Conservation (phyloP, 2,329 filamentous ascomycete genomes). For the Colletotrichum tofieldiae region DNA sequence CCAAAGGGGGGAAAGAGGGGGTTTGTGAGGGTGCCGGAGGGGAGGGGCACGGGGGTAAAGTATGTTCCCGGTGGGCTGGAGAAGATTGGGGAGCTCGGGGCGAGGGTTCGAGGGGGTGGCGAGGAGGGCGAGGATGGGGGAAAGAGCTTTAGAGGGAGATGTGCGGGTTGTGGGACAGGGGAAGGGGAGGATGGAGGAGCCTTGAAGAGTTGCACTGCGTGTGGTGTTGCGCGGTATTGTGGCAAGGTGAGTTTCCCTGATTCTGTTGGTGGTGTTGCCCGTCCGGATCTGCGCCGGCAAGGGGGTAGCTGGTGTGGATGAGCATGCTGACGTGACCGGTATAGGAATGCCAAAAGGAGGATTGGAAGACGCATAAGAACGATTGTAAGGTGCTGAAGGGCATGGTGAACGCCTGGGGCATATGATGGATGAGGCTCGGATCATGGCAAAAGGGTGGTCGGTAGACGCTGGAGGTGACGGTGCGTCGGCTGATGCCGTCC, state of each 20-base stretch:
- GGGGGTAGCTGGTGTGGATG: background rate
- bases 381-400: conserved; percentile 62
- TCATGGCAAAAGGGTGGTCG: background rate
- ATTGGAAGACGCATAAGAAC: conserved; percentile 61
- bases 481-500: background rate
- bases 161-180: conserved; percentile 50
- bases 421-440: conserved; percentile 7
- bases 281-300: background rate
- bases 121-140: conserved; percentile 8
- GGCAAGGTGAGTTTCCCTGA: conserved; percentile 56
- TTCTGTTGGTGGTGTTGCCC: background rate
- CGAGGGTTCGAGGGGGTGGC: conserved; percentile 43
- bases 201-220: conserved; percentile 60
- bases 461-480: background rate
- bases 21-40: conserved; percentile 55
- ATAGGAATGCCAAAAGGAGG: conserved; percentile 60
- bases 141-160: conserved; percentile 42
- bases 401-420: conserved; percentile 56
- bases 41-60: conserved; percentile 52
- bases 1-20: conserved; percentile 57
- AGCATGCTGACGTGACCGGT: background rate
- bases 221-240: conserved; percentile 62
- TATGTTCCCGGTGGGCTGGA: conserved; percentile 53
- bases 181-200: conserved; percentile 46
- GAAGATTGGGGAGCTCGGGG: conserved; percentile 49